A percentile compares a stretch with the other conserved stretches of the same genome.
phyloP scores from a whole-genome alignment of 176 grass and related monocot genomes.

The Bromus sterilis region DNA sequence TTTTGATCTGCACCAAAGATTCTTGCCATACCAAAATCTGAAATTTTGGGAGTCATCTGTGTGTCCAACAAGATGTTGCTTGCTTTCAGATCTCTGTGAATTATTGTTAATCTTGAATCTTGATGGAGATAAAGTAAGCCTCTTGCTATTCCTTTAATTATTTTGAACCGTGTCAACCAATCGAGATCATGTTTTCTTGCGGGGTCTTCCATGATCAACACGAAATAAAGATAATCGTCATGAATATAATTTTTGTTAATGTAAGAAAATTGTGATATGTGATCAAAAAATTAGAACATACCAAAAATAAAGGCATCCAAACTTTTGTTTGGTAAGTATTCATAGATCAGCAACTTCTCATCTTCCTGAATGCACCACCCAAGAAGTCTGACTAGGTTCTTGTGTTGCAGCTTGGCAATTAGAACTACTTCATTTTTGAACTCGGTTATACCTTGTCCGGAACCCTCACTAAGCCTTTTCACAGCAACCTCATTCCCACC shows the following conservation, averaged over 20 bases:
- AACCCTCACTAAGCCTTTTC: conserved; percentile 30
- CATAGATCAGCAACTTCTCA: conserved; percentile 32
- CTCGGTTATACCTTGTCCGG: conserved; percentile 22
- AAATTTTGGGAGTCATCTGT: conserved; percentile 41
- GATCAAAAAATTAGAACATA: not conserved
- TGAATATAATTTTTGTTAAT: not conserved
- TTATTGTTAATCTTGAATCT: conserved; percentile 44
- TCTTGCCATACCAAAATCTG: conserved; percentile 50
- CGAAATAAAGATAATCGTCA: not conserved
- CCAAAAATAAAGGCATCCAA: conserved; percentile 26
- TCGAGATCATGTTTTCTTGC: conserved; percentile 9
- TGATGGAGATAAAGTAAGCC: conserved; percentile 52
- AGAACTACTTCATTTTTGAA: conserved; percentile 10
- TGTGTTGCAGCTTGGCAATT: conserved; percentile 17
- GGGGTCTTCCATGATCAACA: not conserved
- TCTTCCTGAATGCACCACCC: conserved; percentile 23
- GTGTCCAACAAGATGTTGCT: conserved; percentile 41
- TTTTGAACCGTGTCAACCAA: conserved; percentile 26
- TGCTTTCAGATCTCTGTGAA: conserved; percentile 35
- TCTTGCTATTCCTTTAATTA: conserved; percentile 34
- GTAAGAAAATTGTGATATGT: not conserved
- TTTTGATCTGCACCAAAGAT: conserved; percentile 21
- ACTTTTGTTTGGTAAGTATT: conserved; percentile 25
- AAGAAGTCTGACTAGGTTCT: conserved; percentile 25
- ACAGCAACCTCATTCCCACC: conserved; percentile 3